Conservation (phyloP, 2,329 filamentous ascomycete genomes). For the Corynespora cassiicola region DNA sequence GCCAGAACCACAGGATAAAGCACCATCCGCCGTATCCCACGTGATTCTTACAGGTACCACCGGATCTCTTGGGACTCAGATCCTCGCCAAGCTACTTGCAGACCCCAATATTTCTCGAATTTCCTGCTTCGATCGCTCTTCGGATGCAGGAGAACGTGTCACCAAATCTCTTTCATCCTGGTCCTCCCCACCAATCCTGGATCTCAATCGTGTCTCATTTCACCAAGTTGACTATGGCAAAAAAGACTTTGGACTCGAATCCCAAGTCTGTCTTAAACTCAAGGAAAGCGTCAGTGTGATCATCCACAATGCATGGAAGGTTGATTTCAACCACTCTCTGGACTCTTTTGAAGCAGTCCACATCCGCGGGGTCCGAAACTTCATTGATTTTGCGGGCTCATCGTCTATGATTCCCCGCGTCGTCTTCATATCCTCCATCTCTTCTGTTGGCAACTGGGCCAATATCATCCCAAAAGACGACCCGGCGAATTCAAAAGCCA, state of each 20-base stretch:
- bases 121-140: conserved; percentile 62
- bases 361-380: conserved; percentile 6
- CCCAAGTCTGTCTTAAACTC: background rate
- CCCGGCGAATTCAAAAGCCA: background rate
- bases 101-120: conserved; percentile 49
- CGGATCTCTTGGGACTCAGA: conserved; percentile 55
- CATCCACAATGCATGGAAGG: conserved; percentile 48
- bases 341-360: conserved; percentile 52
- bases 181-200: conserved; percentile 9
- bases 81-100: conserved; percentile 52
- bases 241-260: conserved; percentile 33
- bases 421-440: conserved; percentile 15
- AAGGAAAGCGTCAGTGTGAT: conserved; percentile 25
- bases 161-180: conserved; percentile 12
- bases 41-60: conserved; percentile 54
- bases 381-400: conserved; percentile 4
- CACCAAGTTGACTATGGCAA: conserved; percentile 45
- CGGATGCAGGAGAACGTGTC: conserved; percentile 38
- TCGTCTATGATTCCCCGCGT: conserved; percentile 1
- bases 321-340: conserved; percentile 50
- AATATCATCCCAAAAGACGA: background rate
- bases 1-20: conserved; percentile 1
- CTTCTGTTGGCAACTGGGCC: conserved; percentile 11
- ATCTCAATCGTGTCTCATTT: conserved; percentile 53
- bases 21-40: conserved; percentile 1